Base-by-base conservation (phyloP, 192 early-diverging fungal species). In the Linnemannia elongata region DNA sequence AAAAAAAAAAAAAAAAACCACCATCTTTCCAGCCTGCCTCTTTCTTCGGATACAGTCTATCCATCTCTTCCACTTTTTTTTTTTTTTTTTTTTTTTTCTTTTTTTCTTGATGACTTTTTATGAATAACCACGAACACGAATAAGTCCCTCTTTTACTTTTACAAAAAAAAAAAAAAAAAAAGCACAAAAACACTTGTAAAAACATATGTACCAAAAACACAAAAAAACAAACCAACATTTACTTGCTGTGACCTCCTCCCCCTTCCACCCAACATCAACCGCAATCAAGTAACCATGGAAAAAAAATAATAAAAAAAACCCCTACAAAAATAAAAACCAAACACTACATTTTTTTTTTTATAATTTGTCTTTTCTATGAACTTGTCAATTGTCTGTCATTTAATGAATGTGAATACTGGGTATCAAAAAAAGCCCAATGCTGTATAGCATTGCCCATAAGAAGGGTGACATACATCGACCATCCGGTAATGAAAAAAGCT, bases 21-120 rank as follows among this genome's bases (percentile, higher is more conserved):
- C 13, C 12, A 44, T 45, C 47, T 18, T 15, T 4, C 49, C 5
- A 30, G 33, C 35, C 57, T 38, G 0, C 18, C 18, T 0, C 33
- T 38, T 38, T 22, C 27, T 55, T 35, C n/a, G n/a, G 55, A 38
- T 38, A 54, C 35, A 52, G 1, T 22, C 38, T 55, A 17, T 75
- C 74, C 18, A 10, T 41, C 0, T 22, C 35, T 13, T 42, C 54
- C 44, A 55, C 10, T 74, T 54, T 74, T 74, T 42, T 49, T 74
- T 33, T 76, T 76, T 76, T 76, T 63, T n/a, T n/a, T n/a, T n/a
- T n/a, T 74, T 54, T 74, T 74, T 42, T 49, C 54, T 33, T 74
- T 54, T 74, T 74, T 42, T 49, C 54, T 33, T 63, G 55, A 63
- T 44, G 66, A 71, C 69, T 39, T 71, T 71, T 35, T 5, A 42